A percentile compares a stretch with the other conserved stretches of the same genome.
These are phyloP conservation scores for Fistulinella staudtii DNA, from an alignment of 1,284 basidiomycete genomes.

Conservation along the genomic window DNA sequence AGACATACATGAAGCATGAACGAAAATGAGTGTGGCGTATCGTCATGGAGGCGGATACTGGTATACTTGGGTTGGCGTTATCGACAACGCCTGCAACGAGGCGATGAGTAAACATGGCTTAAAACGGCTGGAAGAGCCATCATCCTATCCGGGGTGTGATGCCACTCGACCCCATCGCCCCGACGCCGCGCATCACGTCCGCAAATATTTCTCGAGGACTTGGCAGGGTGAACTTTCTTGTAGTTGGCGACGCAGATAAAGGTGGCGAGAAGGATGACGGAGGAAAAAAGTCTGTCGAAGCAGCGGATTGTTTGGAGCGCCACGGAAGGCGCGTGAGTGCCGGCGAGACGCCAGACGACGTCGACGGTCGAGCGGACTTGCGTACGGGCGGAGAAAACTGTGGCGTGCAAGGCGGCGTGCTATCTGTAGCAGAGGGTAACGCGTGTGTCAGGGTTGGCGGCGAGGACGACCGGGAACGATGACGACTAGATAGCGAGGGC, in stretches of 20 bases:
- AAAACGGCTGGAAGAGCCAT: not conserved
- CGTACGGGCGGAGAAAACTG: too few species aligned
- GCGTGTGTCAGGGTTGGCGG: slow-evolving; percentile 3
- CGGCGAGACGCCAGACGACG: slow-evolving; percentile 1
- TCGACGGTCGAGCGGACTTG: too few species aligned
- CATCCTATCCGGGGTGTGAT: slow-evolving; percentile 1
- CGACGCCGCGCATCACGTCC: slow-evolving; percentile 29
- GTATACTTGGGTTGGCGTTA: too few species aligned
- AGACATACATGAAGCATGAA: not conserved
- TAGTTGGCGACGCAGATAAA: not conserved
- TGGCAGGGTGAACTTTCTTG: slow-evolving; percentile 14
- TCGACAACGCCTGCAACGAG: too few species aligned
- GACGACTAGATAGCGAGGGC: slow-evolving; percentile 25
- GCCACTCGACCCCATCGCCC: slow-evolving; percentile 17
- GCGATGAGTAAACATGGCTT: not conserved
- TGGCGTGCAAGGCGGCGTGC: not conserved
- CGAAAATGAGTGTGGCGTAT: not conserved
- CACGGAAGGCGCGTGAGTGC: slow-evolving; percentile 1
- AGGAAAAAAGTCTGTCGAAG: slow-evolving; percentile 6
- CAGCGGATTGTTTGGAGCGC: slow-evolving; percentile 10
- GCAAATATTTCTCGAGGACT: slow-evolving; percentile 21
- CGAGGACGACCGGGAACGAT: slow-evolving; percentile 1
- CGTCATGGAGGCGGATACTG: too few species aligned
- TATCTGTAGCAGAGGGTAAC: not conserved
- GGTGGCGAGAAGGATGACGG: slow-evolving; percentile 12